A percentile compares a stretch with the other conserved stretches of the same genome.
phyloP scores from a whole-genome alignment of 306 rosid species.

The Prunus kanzakura region DNA sequence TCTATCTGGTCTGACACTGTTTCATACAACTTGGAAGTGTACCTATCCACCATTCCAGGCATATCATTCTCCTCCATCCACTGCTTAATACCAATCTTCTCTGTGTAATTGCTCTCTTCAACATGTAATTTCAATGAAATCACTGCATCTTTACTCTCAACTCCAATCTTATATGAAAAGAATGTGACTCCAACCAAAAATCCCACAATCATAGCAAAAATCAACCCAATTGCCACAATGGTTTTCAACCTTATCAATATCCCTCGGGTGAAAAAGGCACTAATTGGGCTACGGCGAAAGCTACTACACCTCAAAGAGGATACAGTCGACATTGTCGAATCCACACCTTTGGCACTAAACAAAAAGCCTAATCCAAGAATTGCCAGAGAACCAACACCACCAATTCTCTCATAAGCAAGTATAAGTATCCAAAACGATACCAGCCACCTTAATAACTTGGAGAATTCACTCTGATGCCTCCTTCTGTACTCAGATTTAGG shows the following conservation, averaged over 20 bases:
- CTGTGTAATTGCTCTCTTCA: constrained; percentile 80
- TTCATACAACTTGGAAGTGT: constrained; percentile 68
- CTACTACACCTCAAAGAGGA: constrained; percentile 64
- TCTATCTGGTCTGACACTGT: constrained; percentile 83
- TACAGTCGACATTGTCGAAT: constrained; percentile 78
- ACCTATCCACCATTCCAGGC: constrained; percentile 78
- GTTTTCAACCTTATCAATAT: constrained; percentile 63
- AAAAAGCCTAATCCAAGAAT: constrained; percentile 59
- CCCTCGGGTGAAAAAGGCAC: constrained; percentile 68
- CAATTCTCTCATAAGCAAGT: constrained; percentile 64
- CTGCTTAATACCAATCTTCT: constrained; percentile 71
- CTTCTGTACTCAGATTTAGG: constrained; percentile 37
- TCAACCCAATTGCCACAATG: constrained; percentile 74
- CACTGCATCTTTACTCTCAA: constrained; percentile 92
- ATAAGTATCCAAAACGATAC: constrained; percentile 74
- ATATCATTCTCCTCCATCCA: constrained; percentile 99
- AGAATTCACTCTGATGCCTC: constrained; percentile 51
- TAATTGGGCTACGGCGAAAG: constrained; percentile 58
- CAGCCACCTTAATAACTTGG: constrained; percentile 70
- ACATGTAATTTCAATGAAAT: constrained; percentile 75
- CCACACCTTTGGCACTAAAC: constrained; percentile 63
- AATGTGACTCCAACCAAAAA: constrained; percentile 65
- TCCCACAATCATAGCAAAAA: constrained; percentile 75
- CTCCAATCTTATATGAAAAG: constrained; percentile 88
- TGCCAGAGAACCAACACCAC: constrained; percentile 55